These are phyloP conservation scores for Dunaliella sp. DNA, from an alignment of 139 green algal species.

Conservation along the genomic window DNA sequence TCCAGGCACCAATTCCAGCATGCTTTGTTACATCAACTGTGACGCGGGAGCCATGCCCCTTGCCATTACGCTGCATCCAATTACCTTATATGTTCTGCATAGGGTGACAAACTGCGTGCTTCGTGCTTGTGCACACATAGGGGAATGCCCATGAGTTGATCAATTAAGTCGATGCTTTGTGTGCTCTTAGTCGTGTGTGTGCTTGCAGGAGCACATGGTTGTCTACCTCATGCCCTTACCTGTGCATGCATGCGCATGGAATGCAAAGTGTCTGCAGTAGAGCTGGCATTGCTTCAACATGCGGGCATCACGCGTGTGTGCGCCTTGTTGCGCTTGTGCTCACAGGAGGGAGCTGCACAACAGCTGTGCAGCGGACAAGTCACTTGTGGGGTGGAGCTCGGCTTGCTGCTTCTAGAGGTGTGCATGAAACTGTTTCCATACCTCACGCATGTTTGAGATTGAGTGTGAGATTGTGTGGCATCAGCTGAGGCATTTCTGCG, in stretches of 20 bases:
- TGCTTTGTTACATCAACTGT: too few species aligned
- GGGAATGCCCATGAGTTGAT: too few species aligned
- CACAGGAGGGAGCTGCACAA: conserved; percentile 50
- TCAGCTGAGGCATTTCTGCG: too few species aligned
- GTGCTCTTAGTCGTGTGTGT: background rate
- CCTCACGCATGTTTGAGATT: too few species aligned
- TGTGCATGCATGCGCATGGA: background rate
- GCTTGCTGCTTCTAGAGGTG: conserved; percentile 52
- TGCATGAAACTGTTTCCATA: background rate
- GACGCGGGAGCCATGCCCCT: too few species aligned
- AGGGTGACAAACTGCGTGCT: too few species aligned
- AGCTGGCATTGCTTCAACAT: background rate
- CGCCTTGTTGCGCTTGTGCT: background rate
- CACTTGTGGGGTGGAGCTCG: conserved; percentile 62
- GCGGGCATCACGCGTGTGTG: background rate
- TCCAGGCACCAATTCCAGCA: too few species aligned
- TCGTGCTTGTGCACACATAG: too few species aligned
- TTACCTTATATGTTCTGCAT: too few species aligned
- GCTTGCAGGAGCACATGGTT: background rate
- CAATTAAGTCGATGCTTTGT: background rate
- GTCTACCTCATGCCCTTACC: background rate
- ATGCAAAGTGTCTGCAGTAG: background rate
- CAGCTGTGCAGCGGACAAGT: conserved; percentile 57
- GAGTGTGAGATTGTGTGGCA: too few species aligned
- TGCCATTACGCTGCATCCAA: too few species aligned